Percentiles rank a stretch among this genome's conserved stretches.
Conservation (phyloP, 1,139 yeast species). For the Pichia sp. region DNA sequence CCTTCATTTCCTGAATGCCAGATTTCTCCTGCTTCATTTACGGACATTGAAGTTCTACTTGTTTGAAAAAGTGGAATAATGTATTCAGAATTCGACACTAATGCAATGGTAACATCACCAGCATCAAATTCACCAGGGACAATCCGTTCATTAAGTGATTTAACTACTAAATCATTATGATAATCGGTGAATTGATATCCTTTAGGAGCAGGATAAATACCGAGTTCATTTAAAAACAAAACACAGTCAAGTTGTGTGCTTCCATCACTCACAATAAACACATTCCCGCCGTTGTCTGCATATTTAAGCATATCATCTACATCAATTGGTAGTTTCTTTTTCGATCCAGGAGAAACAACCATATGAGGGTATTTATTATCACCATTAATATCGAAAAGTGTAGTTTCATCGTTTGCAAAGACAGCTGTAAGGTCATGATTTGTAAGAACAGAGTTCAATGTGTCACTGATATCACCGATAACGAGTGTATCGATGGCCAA, state of each 20-base stretch:
- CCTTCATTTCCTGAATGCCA: slow-evolving; percentile 89
- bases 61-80: slow-evolving; percentile 69
- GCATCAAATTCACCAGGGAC: slow-evolving; percentile 14
- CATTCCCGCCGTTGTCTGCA: slow-evolving; percentile 65
- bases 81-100: slow-evolving; percentile 53
- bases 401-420: too few species aligned
- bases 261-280: slow-evolving; percentile 51
- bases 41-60: slow-evolving; percentile 60
- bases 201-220: slow-evolving; percentile 79
- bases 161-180: slow-evolving; percentile 33
- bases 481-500: too few species aligned
- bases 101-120: slow-evolving; percentile 45
- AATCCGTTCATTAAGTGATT: slow-evolving; percentile 18
- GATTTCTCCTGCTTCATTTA: slow-evolving; percentile 23
- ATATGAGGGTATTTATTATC: slow-evolving; percentile 31
- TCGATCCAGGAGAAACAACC: slow-evolving; percentile 46
- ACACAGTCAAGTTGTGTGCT: slow-evolving; percentile 69
- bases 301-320: slow-evolving; percentile 44
- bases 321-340: slow-evolving; percentile 31
- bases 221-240: slow-evolving; percentile 68
- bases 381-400: slow-evolving; percentile 10
- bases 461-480: too few species aligned
- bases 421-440: too few species aligned
- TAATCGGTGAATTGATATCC: slow-evolving; percentile 63
- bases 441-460: too few species aligned